Percentiles rank a stretch among this genome's conserved stretches.
These are phyloP conservation scores for Cicer cuneatum DNA, from an alignment of 306 rosid species.

Conservation along the genomic window DNA sequence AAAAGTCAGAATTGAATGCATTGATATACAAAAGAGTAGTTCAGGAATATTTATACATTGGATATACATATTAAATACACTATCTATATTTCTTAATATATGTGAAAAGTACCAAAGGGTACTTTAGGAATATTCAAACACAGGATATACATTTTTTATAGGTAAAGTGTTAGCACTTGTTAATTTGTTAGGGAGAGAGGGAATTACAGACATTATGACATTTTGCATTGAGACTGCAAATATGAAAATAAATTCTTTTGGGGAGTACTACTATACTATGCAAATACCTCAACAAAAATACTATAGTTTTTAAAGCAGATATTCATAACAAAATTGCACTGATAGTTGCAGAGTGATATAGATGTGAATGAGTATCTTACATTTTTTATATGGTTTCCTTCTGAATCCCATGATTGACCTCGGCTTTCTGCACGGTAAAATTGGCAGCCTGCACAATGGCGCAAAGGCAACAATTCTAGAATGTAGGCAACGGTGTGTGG, in stretches of 20 bases:
- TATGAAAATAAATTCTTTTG: not conserved
- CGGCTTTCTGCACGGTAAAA: conserved; percentile 90
- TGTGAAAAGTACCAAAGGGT: too few relatives aligned
- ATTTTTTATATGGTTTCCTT: conserved; percentile 83
- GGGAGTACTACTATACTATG: not conserved
- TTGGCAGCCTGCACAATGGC: conserved; percentile 92
- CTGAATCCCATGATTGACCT: conserved; percentile 80
- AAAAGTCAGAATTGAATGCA: too few relatives aligned
- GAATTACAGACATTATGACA: not conserved
- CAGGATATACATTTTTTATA: too few relatives aligned
- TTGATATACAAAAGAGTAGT: too few relatives aligned
- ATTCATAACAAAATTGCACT: conserved; percentile 33
- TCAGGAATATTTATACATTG: too few relatives aligned
- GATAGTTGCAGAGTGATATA: conserved; percentile 29
- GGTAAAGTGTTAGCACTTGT: too few relatives aligned
- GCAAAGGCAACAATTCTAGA: conserved; percentile 71
- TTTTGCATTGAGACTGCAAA: not conserved
- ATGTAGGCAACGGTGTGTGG: conserved; percentile 84
- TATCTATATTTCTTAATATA: too few relatives aligned
- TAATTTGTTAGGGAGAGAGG: too few relatives aligned
- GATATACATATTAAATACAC: too few relatives aligned
- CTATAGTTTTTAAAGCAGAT: conserved; percentile 2
- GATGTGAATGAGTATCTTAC: conserved; percentile 51
- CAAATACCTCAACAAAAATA: conserved; percentile 10
- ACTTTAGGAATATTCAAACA: too few relatives aligned